Percentiles rank a stretch among this genome's conserved stretches.
Evolutionary conservation across 2,329 filamentous ascomycete genomes (phyloP).

Genomic region (Alternaria solani): DNA sequence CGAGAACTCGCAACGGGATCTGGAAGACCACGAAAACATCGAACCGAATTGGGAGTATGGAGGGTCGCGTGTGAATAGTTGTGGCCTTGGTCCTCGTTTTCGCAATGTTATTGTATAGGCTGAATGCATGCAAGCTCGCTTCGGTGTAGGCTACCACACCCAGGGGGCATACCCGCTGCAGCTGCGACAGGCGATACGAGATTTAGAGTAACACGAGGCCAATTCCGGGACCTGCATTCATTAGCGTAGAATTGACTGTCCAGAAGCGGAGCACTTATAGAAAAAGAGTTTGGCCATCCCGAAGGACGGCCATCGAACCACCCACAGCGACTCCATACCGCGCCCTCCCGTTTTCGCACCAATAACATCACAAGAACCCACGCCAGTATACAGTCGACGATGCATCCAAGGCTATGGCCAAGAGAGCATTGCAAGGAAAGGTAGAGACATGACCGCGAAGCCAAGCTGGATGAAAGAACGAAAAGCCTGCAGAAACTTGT

Average conservation of each 20-base stretch:
- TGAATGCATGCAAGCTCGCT: slow-evolving; percentile 22
- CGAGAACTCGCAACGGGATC: neutral
- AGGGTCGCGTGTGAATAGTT: neutral
- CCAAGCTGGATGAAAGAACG: slow-evolving; percentile 12
- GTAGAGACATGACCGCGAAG: slow-evolving; percentile 21
- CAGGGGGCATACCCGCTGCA: slow-evolving; percentile 2
- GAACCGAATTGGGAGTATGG: neutral
- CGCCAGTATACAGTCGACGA: slow-evolving; percentile 3
- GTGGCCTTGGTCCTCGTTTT: slow-evolving; percentile 10
- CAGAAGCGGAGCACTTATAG: slow-evolving; percentile 50
- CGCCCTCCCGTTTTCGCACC: slow-evolving; percentile 30
- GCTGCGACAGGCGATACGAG: slow-evolving; percentile 15
- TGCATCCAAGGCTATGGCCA: slow-evolving; percentile 30
- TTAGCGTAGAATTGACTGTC: slow-evolving; percentile 38
- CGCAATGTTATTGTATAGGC: slow-evolving; percentile 13
- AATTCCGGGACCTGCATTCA: neutral
- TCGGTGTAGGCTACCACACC: slow-evolving; percentile 13
- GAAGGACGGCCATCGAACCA: slow-evolving; percentile 32
- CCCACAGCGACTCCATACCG: slow-evolving; percentile 25
- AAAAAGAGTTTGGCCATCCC: slow-evolving; percentile 44
- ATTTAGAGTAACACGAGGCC: neutral
- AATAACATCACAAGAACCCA: slow-evolving; percentile 11
- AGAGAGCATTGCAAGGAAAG: slow-evolving; percentile 25
- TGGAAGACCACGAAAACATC: neutral
- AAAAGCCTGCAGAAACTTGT: slow-evolving; percentile 16